Evolutionary conservation across 257 asterid genomes (phyloP), one percentile per base, ranked within the genome.

Genomic region (Cinchona pubescens): DNA sequence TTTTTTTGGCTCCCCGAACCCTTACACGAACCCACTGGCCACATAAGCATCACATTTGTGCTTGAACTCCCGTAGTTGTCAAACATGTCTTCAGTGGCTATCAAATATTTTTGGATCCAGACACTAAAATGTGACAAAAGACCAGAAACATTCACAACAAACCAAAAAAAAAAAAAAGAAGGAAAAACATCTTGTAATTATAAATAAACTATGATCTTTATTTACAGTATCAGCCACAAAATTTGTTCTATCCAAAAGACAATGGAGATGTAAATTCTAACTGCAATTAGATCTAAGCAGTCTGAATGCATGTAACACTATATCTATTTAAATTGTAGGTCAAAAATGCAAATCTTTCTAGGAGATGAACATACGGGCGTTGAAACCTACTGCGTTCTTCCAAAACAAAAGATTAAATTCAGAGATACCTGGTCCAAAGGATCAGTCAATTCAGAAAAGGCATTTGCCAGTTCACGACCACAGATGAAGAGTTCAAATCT

Each of bases 371-470:
- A n/a, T n/a, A n/a, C n/a, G 1, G 15, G 53, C 29, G 59, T 23
- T 19, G 69, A 42, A 43, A 30, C 64, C 64, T 14, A 67, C 25
- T 42, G 29, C 8, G 11, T 40, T 67, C n/a, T 67, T 11, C 55
- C 55, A 74, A 79, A 11, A 71, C 15, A 63, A 43, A 43, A 71
- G 60, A 59, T 13, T 13, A 43, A n/a, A 38, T 43, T 25, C 38
- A n/a, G 2, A 46, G 51, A 56, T 86, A 90, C 97, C 96, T 92
- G 97, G 85, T 90, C 97, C 85, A 92, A 70, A 40, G 97, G 98
- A 87, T 94, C 98, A 19, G 98, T 92, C 86, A 94, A 77, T 79
- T 94, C 98, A 35, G 98, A 94, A 90, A 94, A 94, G 61, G 91
- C 98, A 86, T 87, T 85, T 30, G 94, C 97, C 88, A 94, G 87